Conservation (phyloP, 257 asterid genomes). For the Plectranthus barbatus region DNA sequence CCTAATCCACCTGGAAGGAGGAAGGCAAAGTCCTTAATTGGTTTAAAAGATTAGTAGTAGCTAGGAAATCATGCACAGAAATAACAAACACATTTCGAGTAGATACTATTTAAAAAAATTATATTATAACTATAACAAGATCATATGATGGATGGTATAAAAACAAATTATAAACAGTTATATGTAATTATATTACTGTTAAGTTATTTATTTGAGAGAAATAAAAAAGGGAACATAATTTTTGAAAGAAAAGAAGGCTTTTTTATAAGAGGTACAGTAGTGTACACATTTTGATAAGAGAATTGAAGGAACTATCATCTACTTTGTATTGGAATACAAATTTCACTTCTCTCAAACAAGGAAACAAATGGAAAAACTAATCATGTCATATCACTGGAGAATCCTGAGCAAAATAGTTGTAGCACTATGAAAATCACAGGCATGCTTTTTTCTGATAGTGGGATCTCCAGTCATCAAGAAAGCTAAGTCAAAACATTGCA, state of each 20-base stretch:
- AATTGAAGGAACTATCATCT: neutral
- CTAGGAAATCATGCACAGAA: neutral
- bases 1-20: slow-evolving; percentile 72
- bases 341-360: neutral
- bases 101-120: too few species aligned
- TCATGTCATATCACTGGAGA: neutral
- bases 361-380: neutral
- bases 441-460: slow-evolving; percentile 12
- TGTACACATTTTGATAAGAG: neutral
- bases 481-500: neutral
- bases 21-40: neutral
- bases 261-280: too few species aligned
- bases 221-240: too few species aligned
- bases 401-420: neutral
- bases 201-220: too few species aligned
- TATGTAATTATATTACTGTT: too few species aligned
- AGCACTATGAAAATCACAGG: neutral
- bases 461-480: neutral
- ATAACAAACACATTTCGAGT: neutral
- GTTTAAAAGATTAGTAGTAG: neutral
- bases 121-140: too few species aligned
- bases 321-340: neutral
- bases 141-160: too few species aligned
- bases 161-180: too few species aligned
- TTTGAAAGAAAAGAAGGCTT: too few species aligned